Evolutionary conservation across 2,329 filamentous ascomycete genomes (phyloP).

Genomic region (Elsinoe necatrix): DNA sequence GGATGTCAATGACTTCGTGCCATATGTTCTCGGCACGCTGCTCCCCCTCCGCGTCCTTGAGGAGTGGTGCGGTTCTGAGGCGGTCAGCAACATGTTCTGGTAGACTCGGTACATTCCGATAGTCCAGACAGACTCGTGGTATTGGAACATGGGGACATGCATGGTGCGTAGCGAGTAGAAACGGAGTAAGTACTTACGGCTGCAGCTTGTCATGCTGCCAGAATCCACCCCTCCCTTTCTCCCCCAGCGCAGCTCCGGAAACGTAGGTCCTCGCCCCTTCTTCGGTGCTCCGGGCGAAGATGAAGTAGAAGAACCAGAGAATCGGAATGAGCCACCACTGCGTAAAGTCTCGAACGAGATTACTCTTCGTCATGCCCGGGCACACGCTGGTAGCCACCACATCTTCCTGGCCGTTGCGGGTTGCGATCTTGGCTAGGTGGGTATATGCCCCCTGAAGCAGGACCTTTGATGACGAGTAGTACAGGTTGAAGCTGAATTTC

Average conservation of each 20-base stretch:
- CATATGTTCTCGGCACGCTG: conserved; percentile 27
- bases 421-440: conserved; percentile 22
- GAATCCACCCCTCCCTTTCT: conserved; percentile 29
- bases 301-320: conserved; percentile 21
- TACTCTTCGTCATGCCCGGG: conserved; percentile 27
- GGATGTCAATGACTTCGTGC: conserved; percentile 28
- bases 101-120: no score
- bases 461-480: conserved; percentile 29
- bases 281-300: conserved; percentile 24
- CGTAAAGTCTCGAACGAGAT: conserved; percentile 28
- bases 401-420: conserved; percentile 21
- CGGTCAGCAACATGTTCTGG: background rate
- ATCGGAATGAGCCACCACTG: conserved; percentile 22
- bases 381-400: conserved; percentile 32
- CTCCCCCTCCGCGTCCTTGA: conserved; percentile 29
- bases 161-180: no score
- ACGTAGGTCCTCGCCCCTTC: conserved; percentile 28
- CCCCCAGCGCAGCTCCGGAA: conserved; percentile 29
- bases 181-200: conserved; percentile 20
- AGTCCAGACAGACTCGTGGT: no score
- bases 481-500: background rate
- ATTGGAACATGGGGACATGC: no score
- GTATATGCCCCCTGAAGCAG: conserved; percentile 30
- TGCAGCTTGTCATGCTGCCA: conserved; percentile 30
- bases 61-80: conserved; percentile 22